Evolutionary conservation across 2,329 filamentous ascomycete genomes (phyloP).

Genomic region (Phyllosticta capitalensis): DNA sequence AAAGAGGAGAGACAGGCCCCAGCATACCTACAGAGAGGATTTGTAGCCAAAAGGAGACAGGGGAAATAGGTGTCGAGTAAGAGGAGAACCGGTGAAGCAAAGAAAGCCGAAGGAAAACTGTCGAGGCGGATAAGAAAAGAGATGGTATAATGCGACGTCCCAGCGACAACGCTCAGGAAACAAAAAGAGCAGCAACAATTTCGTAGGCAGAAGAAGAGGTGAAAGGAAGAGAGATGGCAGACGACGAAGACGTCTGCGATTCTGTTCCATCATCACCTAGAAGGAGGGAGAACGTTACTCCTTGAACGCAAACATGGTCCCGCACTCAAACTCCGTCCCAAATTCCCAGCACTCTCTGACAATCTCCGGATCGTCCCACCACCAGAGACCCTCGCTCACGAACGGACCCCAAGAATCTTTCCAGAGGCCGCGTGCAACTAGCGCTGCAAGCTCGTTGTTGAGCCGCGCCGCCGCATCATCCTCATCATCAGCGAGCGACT

Average conservation of each 20-base stretch:
- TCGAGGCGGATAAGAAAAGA: neutral
- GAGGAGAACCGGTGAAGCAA: neutral
- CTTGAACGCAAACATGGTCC: conserved; percentile 28
- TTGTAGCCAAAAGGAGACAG: neutral
- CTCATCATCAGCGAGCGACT: neutral
- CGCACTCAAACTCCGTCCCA: conserved; percentile 29
- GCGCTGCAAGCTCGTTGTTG: conserved; percentile 23
- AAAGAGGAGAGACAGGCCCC: neutral
- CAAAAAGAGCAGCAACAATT: neutral
- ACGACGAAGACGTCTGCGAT: neutral
- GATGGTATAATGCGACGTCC: neutral
- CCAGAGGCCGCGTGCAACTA: conserved; percentile 29
- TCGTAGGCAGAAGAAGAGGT: neutral
- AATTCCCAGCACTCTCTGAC: conserved; percentile 26
- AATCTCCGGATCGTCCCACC: conserved; percentile 31
- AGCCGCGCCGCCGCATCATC: conserved; percentile 13
- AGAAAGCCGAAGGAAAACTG: neutral
- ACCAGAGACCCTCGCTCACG: conserved; percentile 26
- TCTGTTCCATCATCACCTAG: neutral
- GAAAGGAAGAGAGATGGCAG: neutral
- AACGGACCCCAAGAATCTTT: conserved; percentile 29
- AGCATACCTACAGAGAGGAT: neutral
- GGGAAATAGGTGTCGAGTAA: neutral
- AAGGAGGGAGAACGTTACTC: conserved; percentile 3
- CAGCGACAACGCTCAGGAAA: neutral